Evolutionary conservation across 176 grass and related monocot genomes (phyloP).

Genomic region (Avena insularis): DNA sequence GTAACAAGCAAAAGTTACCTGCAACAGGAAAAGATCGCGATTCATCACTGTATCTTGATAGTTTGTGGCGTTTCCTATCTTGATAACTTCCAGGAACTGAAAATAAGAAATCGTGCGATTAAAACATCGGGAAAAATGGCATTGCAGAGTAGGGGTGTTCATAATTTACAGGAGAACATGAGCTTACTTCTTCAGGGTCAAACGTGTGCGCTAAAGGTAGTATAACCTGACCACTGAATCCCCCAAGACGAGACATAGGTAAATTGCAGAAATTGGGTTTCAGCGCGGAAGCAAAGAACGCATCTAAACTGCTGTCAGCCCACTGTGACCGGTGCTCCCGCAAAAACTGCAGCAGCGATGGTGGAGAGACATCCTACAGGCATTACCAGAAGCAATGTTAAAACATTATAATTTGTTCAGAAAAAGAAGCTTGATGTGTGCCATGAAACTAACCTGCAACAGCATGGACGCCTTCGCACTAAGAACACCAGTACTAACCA

Average conservation of each 20-base stretch:
- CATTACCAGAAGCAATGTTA: constrained; percentile 4
- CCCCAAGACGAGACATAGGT: constrained; percentile 51
- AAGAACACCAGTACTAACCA: constrained; percentile 68
- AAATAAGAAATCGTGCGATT: background rate
- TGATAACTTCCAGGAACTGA: constrained; percentile 91
- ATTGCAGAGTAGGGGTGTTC: background rate
- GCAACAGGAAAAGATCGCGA: constrained; percentile 81
- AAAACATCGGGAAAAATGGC: background rate
- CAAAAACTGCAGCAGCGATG: constrained; percentile 58
- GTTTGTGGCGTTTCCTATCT: constrained; percentile 56
- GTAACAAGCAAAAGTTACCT: constrained; percentile 54
- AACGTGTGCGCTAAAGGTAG: constrained; percentile 68
- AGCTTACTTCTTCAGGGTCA: constrained; percentile 75
- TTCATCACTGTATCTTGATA: constrained; percentile 56
- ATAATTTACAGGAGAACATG: background rate
- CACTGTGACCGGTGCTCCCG: constrained; percentile 80
- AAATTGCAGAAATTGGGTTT: constrained; percentile 65
- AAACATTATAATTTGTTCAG: background rate
- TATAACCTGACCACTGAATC: constrained; percentile 73
- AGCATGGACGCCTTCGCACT: constrained; percentile 96
- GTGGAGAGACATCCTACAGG: constrained; percentile 63
- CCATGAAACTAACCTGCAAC: constrained; percentile 64
- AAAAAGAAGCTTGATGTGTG: background rate
- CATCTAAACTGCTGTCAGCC: constrained; percentile 74
- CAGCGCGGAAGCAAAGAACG: constrained; percentile 66